These are phyloP conservation scores for Blastobotrys proliferans DNA, from an alignment of 1,139 yeast genomes.

Conservation along the genomic window DNA sequence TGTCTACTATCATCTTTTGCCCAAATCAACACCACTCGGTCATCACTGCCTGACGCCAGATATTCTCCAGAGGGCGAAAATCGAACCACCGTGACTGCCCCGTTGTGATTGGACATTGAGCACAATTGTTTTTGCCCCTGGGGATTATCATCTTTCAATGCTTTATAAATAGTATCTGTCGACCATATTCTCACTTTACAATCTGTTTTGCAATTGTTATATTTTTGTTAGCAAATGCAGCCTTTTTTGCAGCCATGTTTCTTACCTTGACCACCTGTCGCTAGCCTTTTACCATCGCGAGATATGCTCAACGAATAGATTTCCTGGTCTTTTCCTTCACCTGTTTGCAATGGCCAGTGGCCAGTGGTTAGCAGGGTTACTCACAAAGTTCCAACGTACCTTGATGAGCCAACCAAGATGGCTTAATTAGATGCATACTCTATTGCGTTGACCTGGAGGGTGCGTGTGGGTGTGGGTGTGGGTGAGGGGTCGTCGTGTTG, in stretches of 20 bases:
- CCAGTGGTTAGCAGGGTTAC: not conserved
- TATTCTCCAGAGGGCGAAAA: slow-evolving; percentile 91
- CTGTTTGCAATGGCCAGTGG: slow-evolving; percentile 38
- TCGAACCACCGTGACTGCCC: slow-evolving; percentile 89
- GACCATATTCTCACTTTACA: slow-evolving; percentile 94
- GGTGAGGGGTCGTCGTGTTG: too few species aligned
- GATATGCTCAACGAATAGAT: slow-evolving; percentile 80
- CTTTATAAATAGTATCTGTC: slow-evolving; percentile 50
- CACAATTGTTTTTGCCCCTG: slow-evolving; percentile 31
- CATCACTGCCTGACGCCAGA: slow-evolving; percentile 93
- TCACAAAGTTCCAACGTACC: slow-evolving; percentile 39
- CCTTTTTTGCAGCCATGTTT: not conserved
- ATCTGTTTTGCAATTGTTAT: slow-evolving; percentile 40
- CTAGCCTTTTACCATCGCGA: slow-evolving; percentile 77
- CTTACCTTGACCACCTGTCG: slow-evolving; percentile 76
- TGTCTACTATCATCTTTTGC: slow-evolving; percentile 68
- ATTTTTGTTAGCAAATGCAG: not conserved
- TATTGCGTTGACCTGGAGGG: not conserved
- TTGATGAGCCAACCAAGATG: slow-evolving; percentile 78
- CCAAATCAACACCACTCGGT: slow-evolving; percentile 87
- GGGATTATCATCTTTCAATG: slow-evolving; percentile 24
- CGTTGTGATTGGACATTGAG: slow-evolving; percentile 43
- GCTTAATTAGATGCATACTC: slow-evolving; percentile 70
- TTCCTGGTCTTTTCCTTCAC: slow-evolving; percentile 76
- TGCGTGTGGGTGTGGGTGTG: not conserved